Conservation (phyloP, 2,329 filamentous ascomycete species). For the Epichloe bromicola region DNA sequence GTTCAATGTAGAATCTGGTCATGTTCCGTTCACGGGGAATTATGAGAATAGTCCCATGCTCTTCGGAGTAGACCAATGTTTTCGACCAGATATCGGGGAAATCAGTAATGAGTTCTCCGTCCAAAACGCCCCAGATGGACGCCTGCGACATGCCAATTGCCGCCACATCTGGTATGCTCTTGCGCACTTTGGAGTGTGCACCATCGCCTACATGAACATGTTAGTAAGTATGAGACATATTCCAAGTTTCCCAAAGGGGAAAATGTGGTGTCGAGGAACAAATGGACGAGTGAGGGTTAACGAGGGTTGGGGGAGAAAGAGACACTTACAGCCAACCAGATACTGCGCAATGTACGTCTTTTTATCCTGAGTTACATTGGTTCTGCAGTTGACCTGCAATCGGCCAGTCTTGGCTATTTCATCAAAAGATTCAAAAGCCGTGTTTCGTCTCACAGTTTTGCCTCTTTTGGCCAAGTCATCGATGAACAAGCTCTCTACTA, state of each 20-base stretch:
- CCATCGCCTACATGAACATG: conserved; percentile 40
- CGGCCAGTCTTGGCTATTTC: conserved; percentile 29
- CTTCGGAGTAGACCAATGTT: conserved; percentile 53
- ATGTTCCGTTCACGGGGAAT: conserved; percentile 61
- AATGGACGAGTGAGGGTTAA: not conserved
- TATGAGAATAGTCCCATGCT: conserved; percentile 57
- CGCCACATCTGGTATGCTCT: conserved; percentile 44
- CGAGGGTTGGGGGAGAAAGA: not conserved
- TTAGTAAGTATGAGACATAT: not conserved
- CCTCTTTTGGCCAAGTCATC: conserved; percentile 54
- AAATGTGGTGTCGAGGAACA: not conserved
- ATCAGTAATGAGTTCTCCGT: conserved; percentile 56
- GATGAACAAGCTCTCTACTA: conserved; percentile 59
- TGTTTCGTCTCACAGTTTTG: conserved; percentile 48
- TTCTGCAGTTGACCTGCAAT: conserved; percentile 37
- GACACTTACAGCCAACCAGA: conserved; percentile 49
- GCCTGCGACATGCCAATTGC: conserved; percentile 42
- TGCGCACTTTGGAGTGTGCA: conserved; percentile 57
- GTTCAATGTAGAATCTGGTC: conserved; percentile 50
- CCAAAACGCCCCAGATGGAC: conserved; percentile 56
- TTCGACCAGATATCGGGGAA: conserved; percentile 69
- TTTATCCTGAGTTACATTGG: conserved; percentile 38
- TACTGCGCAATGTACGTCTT: conserved; percentile 45
- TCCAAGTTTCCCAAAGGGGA: not conserved
- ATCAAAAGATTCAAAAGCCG: conserved; percentile 46